These are phyloP conservation scores for Dentipellis sp. DNA, from an alignment of 768 basidiomycete genomes.

Conservation along the genomic window DNA sequence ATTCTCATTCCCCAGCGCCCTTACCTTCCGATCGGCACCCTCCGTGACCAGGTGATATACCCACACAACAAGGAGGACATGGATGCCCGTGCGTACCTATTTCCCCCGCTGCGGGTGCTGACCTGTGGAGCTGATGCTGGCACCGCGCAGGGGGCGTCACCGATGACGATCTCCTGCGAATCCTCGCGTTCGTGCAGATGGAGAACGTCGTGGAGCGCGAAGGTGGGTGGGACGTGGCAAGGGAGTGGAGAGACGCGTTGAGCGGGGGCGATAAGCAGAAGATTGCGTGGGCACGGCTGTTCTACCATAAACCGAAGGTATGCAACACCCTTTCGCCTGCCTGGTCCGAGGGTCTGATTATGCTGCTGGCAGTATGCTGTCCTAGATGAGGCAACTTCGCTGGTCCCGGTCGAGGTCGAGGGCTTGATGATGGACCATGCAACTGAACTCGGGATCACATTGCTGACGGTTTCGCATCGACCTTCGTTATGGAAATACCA, in stretches of 20 bases:
- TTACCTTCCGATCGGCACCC: constrained; percentile 87
- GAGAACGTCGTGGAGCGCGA: constrained; percentile 81
- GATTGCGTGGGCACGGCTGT: constrained; percentile 93
- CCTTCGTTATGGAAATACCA: constrained; percentile 94
- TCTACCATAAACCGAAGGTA: constrained; percentile 91
- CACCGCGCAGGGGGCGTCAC: constrained; percentile 47
- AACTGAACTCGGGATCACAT: constrained; percentile 77
- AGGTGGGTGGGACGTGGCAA: constrained; percentile 88
- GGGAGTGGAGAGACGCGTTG: constrained; percentile 89
- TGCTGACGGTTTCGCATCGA: constrained; percentile 92
- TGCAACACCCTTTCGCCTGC: constrained; percentile 11
- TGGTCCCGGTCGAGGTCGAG: constrained; percentile 89
- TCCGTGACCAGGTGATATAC: constrained; percentile 95
- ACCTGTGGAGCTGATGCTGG: neutral
- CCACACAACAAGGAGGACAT: constrained; percentile 80
- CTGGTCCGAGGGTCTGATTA: neutral
- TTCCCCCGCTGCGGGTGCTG: too few species aligned
- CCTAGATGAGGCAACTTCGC: constrained; percentile 91
- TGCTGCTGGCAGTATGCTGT: constrained; percentile 70
- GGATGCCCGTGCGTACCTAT: constrained; percentile 43
- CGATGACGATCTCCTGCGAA: constrained; percentile 62
- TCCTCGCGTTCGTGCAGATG: constrained; percentile 79
- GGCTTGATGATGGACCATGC: constrained; percentile 94
- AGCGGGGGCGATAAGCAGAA: constrained; percentile 97
- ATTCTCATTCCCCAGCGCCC: constrained; percentile 95